phyloP scores from a whole-genome alignment of 371 early-diverging fungal genomes.

The Entomophthora muscae region DNA sequence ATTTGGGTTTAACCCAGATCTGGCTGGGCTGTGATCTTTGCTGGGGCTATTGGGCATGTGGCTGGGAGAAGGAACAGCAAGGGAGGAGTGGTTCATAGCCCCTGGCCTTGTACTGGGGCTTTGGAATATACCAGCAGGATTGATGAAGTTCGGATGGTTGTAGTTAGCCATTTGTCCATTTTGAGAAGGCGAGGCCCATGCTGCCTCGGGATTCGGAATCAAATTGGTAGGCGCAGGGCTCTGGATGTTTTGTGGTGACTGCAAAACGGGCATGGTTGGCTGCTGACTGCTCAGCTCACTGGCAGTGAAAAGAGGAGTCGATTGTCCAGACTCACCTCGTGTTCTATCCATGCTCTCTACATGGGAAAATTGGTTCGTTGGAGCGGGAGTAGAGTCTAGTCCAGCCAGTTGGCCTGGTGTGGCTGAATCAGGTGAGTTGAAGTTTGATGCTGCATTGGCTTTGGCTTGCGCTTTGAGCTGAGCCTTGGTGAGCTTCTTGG shows the following conservation, averaged over 20 bases:
- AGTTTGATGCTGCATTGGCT: neutral
- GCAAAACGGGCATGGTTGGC: neutral
- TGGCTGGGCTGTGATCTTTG: neutral
- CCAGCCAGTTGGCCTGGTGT: neutral
- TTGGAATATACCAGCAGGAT: neutral
- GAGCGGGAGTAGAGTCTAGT: neutral
- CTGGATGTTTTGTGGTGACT: neutral
- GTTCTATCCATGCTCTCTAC: neutral
- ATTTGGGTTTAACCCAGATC: neutral
- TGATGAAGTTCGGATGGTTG: neutral
- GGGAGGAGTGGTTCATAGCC: neutral
- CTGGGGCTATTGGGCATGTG: neutral
- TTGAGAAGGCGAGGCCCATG: neutral
- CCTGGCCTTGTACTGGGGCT: neutral
- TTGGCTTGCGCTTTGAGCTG: neutral
- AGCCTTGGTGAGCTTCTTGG: neutral
- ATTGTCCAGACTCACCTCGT: neutral
- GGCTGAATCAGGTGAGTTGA: neutral
- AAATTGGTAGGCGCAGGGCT: neutral
- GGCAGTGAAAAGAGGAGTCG: neutral
- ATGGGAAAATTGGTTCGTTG: neutral
- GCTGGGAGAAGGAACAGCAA: neutral
- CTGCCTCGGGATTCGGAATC: neutral
- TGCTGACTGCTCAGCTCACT: neutral
- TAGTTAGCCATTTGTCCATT: neutral